phyloP scores from a whole-genome alignment of 108 stramenopile genomes.

The Nannochloropsis salina region DNA sequence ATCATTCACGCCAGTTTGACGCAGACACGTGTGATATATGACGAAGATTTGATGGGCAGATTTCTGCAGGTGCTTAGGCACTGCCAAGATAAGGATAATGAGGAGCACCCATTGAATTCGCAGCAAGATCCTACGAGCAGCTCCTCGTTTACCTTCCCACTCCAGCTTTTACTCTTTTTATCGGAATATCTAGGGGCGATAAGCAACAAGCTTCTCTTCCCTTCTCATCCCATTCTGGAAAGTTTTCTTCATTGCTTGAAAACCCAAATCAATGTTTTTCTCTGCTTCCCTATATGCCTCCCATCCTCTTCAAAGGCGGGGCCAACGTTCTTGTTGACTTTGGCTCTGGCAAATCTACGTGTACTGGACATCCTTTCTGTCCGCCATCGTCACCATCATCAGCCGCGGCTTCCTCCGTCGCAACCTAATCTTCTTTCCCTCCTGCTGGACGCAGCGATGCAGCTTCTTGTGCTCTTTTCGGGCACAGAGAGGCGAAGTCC shows the following conservation, averaged over 20 bases:
- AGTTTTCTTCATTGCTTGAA: background rate
- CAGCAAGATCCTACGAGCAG: background rate
- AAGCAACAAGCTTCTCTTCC: constrained; percentile 18
- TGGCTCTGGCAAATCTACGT: background rate
- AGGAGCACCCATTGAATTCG: background rate
- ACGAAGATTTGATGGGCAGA: background rate
- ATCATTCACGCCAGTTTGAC: background rate
- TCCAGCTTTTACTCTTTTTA: background rate
- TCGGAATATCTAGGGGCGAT: background rate
- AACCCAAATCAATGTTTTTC: background rate
- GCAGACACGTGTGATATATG: background rate
- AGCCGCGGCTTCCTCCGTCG: background rate
- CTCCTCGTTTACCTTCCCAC: background rate
- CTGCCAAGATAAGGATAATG: background rate
- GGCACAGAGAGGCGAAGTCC: background rate
- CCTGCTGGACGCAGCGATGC: background rate
- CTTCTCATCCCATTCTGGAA: background rate
- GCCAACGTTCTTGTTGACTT: background rate
- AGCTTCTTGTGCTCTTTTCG: background rate
- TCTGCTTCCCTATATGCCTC: background rate
- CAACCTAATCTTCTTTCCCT: background rate
- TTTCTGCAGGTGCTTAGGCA: background rate
- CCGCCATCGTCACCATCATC: background rate
- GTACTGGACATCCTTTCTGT: background rate
- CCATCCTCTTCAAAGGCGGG: background rate